Conservation (phyloP, 208 protist species). For the Trypanosoma caninum region DNA sequence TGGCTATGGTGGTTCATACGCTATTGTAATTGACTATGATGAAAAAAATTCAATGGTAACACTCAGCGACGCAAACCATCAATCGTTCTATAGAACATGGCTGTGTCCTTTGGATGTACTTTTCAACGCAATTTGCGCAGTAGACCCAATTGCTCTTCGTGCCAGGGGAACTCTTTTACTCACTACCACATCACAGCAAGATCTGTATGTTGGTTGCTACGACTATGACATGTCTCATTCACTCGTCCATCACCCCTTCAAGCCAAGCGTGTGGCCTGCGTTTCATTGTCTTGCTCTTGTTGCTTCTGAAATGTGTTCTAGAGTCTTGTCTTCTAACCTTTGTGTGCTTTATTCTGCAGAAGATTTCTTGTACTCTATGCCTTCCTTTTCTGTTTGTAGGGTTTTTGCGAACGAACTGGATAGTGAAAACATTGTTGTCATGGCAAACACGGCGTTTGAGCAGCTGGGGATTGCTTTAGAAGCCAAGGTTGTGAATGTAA, state of each 20-base stretch:
- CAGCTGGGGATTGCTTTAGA: conserved; percentile 64
- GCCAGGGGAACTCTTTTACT: conserved; percentile 70
- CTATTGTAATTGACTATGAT: conserved; percentile 79
- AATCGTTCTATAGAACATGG: conserved; percentile 72
- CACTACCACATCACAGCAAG: conserved; percentile 42
- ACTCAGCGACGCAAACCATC: conserved; percentile 59
- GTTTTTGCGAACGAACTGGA: conserved; percentile 32
- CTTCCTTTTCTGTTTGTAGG: conserved; percentile 67
- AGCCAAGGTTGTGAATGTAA: conserved; percentile 35
- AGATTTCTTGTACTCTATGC: conserved; percentile 78
- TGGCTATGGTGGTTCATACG: conserved; percentile 69
- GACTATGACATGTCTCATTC: conserved; percentile 83
- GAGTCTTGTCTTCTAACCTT: conserved; percentile 37
- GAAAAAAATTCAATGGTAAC: conserved; percentile 48
- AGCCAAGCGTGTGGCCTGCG: conserved; percentile 73
- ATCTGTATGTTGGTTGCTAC: conserved; percentile 61
- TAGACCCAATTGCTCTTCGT: conserved; percentile 54
- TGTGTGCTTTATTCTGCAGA: conserved; percentile 74
- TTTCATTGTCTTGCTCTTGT: conserved; percentile 82
- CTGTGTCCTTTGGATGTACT: conserved; percentile 61
- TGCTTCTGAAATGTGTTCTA: conserved; percentile 82
- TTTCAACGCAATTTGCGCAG: conserved; percentile 51
- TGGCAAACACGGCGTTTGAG: conserved; percentile 64
- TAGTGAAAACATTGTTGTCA: conserved; percentile 36
- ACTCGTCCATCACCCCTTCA: conserved; percentile 88